A percentile compares a stretch with the other conserved stretches of the same genome.
These are phyloP conservation scores for Candida awuae DNA, from an alignment of 805 yeast species.

Conservation along the genomic window DNA sequence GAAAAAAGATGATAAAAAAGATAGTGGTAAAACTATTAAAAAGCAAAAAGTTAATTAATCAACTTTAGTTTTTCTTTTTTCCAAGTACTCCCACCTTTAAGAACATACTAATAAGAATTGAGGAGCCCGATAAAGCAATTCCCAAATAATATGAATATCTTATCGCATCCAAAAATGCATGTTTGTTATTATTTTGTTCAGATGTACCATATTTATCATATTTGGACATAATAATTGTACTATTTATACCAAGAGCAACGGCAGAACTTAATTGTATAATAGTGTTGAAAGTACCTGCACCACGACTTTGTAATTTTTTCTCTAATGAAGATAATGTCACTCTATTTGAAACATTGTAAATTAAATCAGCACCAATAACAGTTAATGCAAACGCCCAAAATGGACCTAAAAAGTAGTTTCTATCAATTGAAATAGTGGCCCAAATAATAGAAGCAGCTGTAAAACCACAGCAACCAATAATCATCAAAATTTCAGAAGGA, in stretches of 20 bases:
- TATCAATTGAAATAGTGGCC: constrained; percentile 31
- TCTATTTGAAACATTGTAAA: constrained; percentile 39
- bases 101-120: constrained; percentile 27
- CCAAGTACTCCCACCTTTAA: constrained; percentile 33
- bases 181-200: constrained; percentile 17
- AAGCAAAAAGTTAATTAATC: background rate
- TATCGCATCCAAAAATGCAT: constrained; percentile 26
- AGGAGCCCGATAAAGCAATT: constrained; percentile 27
- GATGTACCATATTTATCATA: constrained; percentile 27
- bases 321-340: constrained; percentile 36
- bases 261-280: constrained; percentile 34
- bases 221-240: constrained; percentile 32
- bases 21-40: background rate
- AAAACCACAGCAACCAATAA: constrained; percentile 31
- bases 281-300: constrained; percentile 43
- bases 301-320: constrained; percentile 33
- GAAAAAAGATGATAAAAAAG: constrained; percentile 1
- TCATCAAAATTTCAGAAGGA: constrained; percentile 33
- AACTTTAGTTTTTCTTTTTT: constrained; percentile 6
- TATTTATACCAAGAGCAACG: constrained; percentile 35
- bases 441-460: constrained; percentile 33
- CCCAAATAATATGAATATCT: constrained; percentile 35
- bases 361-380: constrained; percentile 41
- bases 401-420: constrained; percentile 38
- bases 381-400: constrained; percentile 35